Conservation (phyloP, 2,329 filamentous ascomycete genomes). For the Emydomyces testavorans region DNA sequence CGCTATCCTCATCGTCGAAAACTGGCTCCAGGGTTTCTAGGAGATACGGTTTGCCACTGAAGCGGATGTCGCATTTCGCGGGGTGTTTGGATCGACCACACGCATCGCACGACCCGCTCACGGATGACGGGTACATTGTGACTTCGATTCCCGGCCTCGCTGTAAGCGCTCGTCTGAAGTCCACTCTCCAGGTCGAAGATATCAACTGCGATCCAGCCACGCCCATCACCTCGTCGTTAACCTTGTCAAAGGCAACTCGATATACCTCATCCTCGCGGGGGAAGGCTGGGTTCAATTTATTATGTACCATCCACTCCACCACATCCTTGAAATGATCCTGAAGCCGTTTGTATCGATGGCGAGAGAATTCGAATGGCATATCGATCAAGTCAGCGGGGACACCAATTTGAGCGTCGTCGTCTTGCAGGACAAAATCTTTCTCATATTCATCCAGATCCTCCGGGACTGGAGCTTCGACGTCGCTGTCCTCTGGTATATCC, state of each 20-base stretch:
- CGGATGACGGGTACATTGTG: conserved; percentile 34
- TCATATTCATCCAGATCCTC: conserved; percentile 46
- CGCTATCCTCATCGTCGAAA: conserved; percentile 30
- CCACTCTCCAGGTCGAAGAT: conserved; percentile 56
- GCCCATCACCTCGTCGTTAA: conserved; percentile 58
- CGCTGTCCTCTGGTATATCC: conserved; percentile 21
- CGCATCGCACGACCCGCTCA: conserved; percentile 50
- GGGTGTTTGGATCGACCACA: conserved; percentile 60
- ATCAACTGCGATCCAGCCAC: conserved; percentile 59
- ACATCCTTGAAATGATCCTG: conserved; percentile 63
- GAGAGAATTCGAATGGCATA: conserved; percentile 59
- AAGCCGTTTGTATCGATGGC: conserved; percentile 53
- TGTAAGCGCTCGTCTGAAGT: conserved; percentile 55
- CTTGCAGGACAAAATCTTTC: conserved; percentile 54
- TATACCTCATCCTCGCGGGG: conserved; percentile 53
- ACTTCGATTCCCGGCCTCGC: conserved; percentile 53
- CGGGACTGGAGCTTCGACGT: conserved; percentile 23
- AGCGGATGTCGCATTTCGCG: conserved; percentile 51
- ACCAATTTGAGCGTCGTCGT: conserved; percentile 46
- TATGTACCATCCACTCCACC: conserved; percentile 72
- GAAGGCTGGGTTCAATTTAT: conserved; percentile 63
- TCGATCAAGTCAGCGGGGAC: conserved; percentile 41
- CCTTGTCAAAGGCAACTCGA: conserved; percentile 54
- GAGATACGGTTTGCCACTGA: conserved; percentile 56
- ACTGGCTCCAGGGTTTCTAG: conserved; percentile 55